Evolutionary conservation across 140 eudicot species (phyloP).

Genomic region (Flaveria floridana): DNA sequence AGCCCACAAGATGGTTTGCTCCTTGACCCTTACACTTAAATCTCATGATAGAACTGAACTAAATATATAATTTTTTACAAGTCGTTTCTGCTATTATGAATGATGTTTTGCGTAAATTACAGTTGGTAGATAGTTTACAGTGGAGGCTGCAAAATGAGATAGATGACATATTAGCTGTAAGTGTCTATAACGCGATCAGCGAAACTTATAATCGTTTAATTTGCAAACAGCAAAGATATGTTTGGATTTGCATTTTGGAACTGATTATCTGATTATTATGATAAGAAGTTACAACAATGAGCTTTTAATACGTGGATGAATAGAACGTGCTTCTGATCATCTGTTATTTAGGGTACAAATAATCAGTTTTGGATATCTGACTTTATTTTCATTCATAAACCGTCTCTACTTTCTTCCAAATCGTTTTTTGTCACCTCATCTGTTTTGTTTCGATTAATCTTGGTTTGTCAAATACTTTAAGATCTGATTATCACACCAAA

Average conservation of each 20-base stretch:
- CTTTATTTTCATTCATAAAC: too few species aligned
- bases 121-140: conserved; percentile 66
- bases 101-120: conserved; percentile 31
- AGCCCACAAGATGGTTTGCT: conserved; percentile 73
- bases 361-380: too few species aligned
- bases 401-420: too few species aligned
- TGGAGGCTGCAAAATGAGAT: conserved; percentile 79
- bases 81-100: not conserved
- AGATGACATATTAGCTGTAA: conserved; percentile 70
- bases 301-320: too few species aligned
- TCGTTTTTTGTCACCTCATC: not conserved
- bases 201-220: too few species aligned
- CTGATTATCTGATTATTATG: too few species aligned
- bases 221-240: too few species aligned
- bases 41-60: not conserved
- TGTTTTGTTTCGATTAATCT: not conserved
- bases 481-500: not conserved
- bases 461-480: not conserved
- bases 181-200: conserved; percentile 11
- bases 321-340: too few species aligned
- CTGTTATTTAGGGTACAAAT: too few species aligned
- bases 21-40: conserved; percentile 12
- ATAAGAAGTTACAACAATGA: too few species aligned
- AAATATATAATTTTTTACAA: not conserved
- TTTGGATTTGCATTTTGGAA: too few species aligned